Conservation (phyloP, 2,329 filamentous ascomycete species). For the Dothiorella sarmentorum region DNA sequence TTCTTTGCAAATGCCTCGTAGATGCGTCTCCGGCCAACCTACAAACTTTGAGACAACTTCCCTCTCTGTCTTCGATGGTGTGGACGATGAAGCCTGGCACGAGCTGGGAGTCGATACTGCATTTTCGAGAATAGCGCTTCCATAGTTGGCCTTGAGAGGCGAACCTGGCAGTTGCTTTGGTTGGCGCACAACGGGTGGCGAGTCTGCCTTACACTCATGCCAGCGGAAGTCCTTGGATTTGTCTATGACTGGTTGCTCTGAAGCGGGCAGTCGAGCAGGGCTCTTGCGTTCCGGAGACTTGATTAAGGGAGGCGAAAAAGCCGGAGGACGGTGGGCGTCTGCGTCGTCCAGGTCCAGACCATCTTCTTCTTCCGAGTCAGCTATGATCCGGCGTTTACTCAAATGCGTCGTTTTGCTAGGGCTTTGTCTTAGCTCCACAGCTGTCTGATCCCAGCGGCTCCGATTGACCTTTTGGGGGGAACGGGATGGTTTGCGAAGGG, state of each 20-base stretch:
- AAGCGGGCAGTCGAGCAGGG: not conserved
- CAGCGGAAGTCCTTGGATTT: constrained; percentile 3
- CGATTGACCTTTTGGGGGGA: constrained; percentile 7
- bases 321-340: not conserved
- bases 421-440: not conserved
- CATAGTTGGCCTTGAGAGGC: not conserved
- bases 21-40: not conserved
- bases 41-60: not conserved
- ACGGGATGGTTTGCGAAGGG: constrained; percentile 10
- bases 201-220: constrained; percentile 4
- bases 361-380: constrained; percentile 16
- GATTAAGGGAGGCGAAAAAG: not conserved
- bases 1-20: not conserved
- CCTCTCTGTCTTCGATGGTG: not conserved
- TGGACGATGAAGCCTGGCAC: not conserved
- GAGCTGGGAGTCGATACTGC: not conserved
- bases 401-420: not conserved
- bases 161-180: not conserved
- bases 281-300: not conserved
- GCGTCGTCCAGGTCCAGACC: not conserved
- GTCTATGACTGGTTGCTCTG: not conserved
- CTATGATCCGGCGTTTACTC: constrained; percentile 10
- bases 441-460: not conserved
- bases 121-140: not conserved
- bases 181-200: not conserved